These are phyloP conservation scores for Talaromyces nanjingensis DNA, from an alignment of 495 filamentous ascomycete species.

Conservation along the genomic window DNA sequence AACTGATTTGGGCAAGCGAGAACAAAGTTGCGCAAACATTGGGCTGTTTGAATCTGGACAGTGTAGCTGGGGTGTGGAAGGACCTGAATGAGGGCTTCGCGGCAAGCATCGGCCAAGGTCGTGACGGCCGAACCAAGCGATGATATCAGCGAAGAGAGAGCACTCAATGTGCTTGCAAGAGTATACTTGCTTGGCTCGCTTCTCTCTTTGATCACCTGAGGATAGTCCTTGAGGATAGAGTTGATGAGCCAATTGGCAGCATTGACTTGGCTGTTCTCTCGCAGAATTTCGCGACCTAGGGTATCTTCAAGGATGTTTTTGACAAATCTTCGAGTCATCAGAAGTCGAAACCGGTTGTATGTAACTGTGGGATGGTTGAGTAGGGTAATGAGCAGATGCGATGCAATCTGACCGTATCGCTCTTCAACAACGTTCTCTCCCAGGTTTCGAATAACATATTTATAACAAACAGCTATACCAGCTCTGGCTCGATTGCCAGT, in stretches of 20 bases:
- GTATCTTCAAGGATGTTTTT: slow-evolving; percentile 78
- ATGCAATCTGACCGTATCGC: slow-evolving; percentile 71
- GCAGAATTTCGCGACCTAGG: slow-evolving; percentile 72
- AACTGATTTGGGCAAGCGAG: slow-evolving; percentile 88
- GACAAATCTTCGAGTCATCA: slow-evolving; percentile 80
- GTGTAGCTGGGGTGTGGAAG: slow-evolving; percentile 93
- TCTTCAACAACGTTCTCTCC: slow-evolving; percentile 70
- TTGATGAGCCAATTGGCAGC: slow-evolving; percentile 80
- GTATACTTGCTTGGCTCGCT: slow-evolving; percentile 86
- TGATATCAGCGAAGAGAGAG: slow-evolving; percentile 69
- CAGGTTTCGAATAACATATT: slow-evolving; percentile 65
- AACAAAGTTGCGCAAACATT: slow-evolving; percentile 79
- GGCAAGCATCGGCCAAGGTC: slow-evolving; percentile 66
- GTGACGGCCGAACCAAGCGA: slow-evolving; percentile 77
- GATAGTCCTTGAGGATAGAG: slow-evolving; percentile 87
- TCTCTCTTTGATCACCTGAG: slow-evolving; percentile 84
- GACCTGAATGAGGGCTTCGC: slow-evolving; percentile 85
- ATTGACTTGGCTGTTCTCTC: slow-evolving; percentile 77
- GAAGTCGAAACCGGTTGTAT: slow-evolving; percentile 80
- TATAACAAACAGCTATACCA: slow-evolving; percentile 82
- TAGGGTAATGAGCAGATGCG: slow-evolving; percentile 73
- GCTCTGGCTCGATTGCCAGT: slow-evolving; percentile 76
- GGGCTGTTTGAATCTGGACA: slow-evolving; percentile 82
- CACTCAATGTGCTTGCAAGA: slow-evolving; percentile 70
- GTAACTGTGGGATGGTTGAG: slow-evolving; percentile 68